Conservation (phyloP, 2,329 filamentous ascomycete species). For the Venturia asperata region DNA sequence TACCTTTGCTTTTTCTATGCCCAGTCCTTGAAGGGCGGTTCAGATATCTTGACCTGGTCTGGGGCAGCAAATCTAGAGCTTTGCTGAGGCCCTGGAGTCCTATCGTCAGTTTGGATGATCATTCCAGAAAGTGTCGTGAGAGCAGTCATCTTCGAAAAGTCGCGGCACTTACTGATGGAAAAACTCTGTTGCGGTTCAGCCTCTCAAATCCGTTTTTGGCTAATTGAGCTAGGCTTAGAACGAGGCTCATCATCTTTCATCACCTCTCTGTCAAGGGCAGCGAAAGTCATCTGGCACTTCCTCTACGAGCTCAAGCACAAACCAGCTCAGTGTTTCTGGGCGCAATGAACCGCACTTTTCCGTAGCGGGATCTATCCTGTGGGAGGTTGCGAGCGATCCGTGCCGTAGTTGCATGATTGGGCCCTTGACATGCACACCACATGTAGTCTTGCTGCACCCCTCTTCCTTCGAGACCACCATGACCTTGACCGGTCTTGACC, state of each 20-base stretch:
- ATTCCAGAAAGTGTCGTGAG: background rate
- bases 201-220: too few relatives aligned
- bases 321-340: too few relatives aligned
- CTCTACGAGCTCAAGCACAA: too few relatives aligned
- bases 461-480: slow-evolving; percentile 1
- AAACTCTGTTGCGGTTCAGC: too few relatives aligned
- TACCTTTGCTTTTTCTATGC: background rate
- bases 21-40: background rate
- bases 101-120: too few relatives aligned
- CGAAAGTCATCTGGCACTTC: too few relatives aligned
- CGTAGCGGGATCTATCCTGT: background rate
- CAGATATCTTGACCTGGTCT: background rate
- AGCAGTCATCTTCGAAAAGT: too few relatives aligned
- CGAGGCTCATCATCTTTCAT: too few relatives aligned
- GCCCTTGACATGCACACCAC: background rate
- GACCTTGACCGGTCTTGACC: background rate
- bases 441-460: background rate
- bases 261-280: too few relatives aligned
- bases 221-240: too few relatives aligned
- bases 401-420: background rate
- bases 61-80: background rate
- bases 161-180: too few relatives aligned
- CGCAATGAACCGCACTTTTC: too few relatives aligned
- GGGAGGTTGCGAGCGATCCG: background rate
- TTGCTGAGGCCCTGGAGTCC: background rate